Percentiles rank a stretch among this genome's conserved stretches.
phyloP scores from a whole-genome alignment of 306 rosid genomes.

The Herpetospermum pedunculosum region DNA sequence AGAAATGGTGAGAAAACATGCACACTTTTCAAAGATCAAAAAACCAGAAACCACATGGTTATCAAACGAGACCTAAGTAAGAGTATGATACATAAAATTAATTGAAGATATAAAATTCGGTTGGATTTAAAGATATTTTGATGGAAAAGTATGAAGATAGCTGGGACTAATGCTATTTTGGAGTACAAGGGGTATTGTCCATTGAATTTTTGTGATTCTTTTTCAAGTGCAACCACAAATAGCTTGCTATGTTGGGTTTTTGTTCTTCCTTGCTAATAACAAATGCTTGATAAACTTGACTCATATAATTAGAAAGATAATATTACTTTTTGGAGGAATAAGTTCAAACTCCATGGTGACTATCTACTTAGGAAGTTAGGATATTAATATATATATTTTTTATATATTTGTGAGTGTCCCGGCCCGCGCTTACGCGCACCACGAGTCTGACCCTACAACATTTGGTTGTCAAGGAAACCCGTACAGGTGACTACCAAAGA shows the following conservation, averaged over 20 bases:
- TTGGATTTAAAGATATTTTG: not conserved
- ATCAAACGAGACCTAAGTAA: too few species aligned
- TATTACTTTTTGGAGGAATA: too few species aligned
- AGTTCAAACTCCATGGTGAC: not conserved
- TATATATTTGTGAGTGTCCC: too few species aligned
- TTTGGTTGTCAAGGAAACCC: too few species aligned
- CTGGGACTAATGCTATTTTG: not conserved
- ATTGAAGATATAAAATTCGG: not conserved
- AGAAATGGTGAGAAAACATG: too few species aligned
- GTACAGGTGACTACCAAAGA: too few species aligned
- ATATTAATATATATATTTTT: too few species aligned
- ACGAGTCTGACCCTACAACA: too few species aligned
- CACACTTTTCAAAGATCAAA: too few species aligned
- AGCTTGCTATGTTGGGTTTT: not conserved
- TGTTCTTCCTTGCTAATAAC: not conserved
- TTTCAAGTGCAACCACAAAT: not conserved
- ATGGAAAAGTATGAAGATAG: not conserved
- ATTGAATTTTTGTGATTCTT: not conserved
- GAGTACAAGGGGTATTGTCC: not conserved
- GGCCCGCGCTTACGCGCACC: too few species aligned
- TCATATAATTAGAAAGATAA: not conserved
- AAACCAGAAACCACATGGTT: too few species aligned
- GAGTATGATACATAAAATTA: not conserved
- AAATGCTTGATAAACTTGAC: not conserved
- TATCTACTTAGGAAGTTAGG: not conserved